Conservation (phyloP, 2,329 filamentous ascomycete genomes). For the Nothomitra cinnamomea region DNA sequence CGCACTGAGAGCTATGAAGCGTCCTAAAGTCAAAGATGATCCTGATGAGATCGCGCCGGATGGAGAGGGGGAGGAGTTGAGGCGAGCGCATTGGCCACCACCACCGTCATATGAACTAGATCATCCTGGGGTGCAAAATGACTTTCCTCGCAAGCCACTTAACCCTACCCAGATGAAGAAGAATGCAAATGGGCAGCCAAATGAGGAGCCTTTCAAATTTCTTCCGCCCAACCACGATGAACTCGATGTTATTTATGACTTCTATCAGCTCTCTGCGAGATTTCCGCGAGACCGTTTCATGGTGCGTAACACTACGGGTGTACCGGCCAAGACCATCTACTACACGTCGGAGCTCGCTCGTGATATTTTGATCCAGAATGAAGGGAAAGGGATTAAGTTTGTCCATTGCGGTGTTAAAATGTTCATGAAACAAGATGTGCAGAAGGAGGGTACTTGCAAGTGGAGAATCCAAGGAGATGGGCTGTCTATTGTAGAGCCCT, state of each 20-base stretch:
- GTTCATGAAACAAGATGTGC: constrained; percentile 95
- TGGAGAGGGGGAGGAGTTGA: constrained; percentile 8
- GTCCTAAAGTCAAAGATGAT: constrained; percentile 4
- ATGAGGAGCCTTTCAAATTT: constrained; percentile 93
- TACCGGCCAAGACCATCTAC: constrained; percentile 88
- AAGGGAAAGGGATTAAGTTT: constrained; percentile 83
- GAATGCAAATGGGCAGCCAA: constrained; percentile 28
- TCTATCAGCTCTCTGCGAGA: constrained; percentile 67
- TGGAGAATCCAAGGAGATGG: constrained; percentile 96
- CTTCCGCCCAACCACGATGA: constrained; percentile 57
- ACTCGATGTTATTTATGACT: constrained; percentile 58
- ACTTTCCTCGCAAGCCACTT: constrained; percentile 4
- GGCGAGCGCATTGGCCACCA: constrained; percentile 19
- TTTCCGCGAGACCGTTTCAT: constrained; percentile 89
- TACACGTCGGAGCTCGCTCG: constrained; percentile 77
- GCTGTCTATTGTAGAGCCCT: constrained; percentile 76
- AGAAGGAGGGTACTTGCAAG: constrained; percentile 67
- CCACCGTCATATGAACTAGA: constrained; percentile 18
- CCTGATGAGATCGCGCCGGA: constrained; percentile 7
- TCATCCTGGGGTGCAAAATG: constrained; percentile 5
- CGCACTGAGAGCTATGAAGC: neutral
- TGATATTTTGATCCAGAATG: constrained; percentile 72
- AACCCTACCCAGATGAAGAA: constrained; percentile 17
- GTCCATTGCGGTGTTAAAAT: constrained; percentile 96
- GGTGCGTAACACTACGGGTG: constrained; percentile 81